Base-by-base conservation (phyloP, 495 filamentous ascomycete species). In the Cairneyella variabilis region DNA sequence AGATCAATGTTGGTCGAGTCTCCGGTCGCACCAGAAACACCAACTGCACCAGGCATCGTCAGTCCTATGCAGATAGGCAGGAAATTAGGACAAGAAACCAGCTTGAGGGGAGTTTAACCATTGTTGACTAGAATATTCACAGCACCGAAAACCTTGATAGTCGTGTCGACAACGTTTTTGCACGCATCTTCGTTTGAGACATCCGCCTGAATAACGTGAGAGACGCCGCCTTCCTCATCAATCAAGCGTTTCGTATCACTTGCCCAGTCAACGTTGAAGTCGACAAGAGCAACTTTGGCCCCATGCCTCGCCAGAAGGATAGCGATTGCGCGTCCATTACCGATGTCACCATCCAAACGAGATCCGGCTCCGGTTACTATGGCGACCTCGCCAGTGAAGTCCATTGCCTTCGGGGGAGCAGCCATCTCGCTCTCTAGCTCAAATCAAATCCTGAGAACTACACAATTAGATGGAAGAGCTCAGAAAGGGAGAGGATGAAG, bases 291-390 rank as follows among this genome's bases (percentile, higher is more conserved):
- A 20, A 85, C 80, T 2, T 69, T 60, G 52, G 69, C 73, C 25
- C 78, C 79, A 30, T 80, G 76, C 21, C 74, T 66, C 22, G 81
- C 78, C 0, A 83, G 68, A 3, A 83, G 69, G 44, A 83, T 76
- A 4, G 79, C 72, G 36, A 72, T 77, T 3, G 81, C 81, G 1
- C 79, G 71, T 11, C 78, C 81, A 55, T 83, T 84, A 10, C 81
- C 82, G 45, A 84, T 75, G 16, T 74, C 22, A 26, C 42, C 42
- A 23, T 1, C 42, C 42, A 45, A 23, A 7, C 42, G 42, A 23
- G 42, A 45, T 7, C 42, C 42, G 3, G 42, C 42, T 11, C 42
- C 42, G 11, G 42, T 45, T 16, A 45, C 42, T 10, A 45, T 26
- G 7, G 42, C 42, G 11, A 45, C 42, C 17, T 45, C 42, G 11